Evolutionary conservation across 2,329 filamentous ascomycete genomes (phyloP).

Genomic region (Drechslerella coelobrocha): DNA sequence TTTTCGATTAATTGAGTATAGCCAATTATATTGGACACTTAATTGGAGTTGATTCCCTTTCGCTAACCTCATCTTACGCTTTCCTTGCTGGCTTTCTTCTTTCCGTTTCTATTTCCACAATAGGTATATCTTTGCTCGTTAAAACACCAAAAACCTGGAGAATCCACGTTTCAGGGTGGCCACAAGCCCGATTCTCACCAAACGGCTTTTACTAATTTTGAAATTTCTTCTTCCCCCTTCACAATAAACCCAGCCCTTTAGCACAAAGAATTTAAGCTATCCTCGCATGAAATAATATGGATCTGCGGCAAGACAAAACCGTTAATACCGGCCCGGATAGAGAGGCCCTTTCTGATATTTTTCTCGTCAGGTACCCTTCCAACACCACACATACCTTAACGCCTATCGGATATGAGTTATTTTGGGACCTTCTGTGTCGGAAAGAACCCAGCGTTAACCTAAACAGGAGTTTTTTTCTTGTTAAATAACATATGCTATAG

Average conservation of each 20-base stretch:
- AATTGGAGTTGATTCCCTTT: not conserved
- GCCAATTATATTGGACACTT: too few relatives aligned
- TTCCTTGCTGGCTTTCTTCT: not conserved
- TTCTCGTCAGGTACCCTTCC: not conserved
- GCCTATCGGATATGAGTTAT: slow-evolving; percentile 12
- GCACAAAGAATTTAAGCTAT: slow-evolving; percentile 25
- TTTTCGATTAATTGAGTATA: slow-evolving; percentile 1
- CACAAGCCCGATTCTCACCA: slow-evolving; percentile 8
- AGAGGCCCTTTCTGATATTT: slow-evolving; percentile 15
- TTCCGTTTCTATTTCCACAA: not conserved
- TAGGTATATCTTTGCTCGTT: slow-evolving; percentile 2
- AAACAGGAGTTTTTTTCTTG: slow-evolving; percentile 1
- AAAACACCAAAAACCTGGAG: slow-evolving; percentile 2
- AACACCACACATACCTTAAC: slow-evolving; percentile 7
- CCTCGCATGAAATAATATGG: slow-evolving; percentile 15
- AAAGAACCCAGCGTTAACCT: slow-evolving; percentile 17
- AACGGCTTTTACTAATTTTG: slow-evolving; percentile 9
- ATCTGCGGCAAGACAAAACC: slow-evolving; percentile 32
- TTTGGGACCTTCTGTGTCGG: slow-evolving; percentile 3
- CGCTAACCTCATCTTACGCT: not conserved
- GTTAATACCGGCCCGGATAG: slow-evolving; percentile 43
- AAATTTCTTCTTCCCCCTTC: slow-evolving; percentile 10
- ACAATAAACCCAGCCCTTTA: not conserved
- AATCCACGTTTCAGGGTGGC: slow-evolving; percentile 24
- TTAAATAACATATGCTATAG: not conserved